Evolutionary conservation across 768 basidiomycete genomes (phyloP).

Genomic region (Myochromella boudieri): DNA sequence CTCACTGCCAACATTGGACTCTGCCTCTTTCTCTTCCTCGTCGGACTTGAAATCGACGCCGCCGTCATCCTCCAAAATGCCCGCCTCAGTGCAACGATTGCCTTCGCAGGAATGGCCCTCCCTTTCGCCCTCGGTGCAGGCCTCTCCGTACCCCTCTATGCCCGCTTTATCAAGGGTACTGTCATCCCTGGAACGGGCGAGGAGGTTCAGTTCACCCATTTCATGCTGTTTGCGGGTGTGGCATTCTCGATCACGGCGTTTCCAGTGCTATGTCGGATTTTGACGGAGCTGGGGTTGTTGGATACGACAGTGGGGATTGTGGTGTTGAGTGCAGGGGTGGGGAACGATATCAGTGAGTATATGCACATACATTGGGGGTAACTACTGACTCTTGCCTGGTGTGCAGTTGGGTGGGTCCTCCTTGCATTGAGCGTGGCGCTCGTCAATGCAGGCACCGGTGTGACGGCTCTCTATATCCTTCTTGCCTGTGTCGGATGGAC

Average conservation of each 20-base stretch:
- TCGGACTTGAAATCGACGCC: conserved; percentile 89
- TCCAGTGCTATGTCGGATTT: conserved; percentile 82
- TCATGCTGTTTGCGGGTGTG: conserved; percentile 93
- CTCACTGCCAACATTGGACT: conserved; percentile 89
- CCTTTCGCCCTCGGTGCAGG: conserved; percentile 87
- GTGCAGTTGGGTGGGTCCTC: conserved; percentile 75
- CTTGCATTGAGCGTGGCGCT: conserved; percentile 91
- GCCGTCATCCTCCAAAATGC: conserved; percentile 78
- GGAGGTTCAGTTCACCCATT: conserved; percentile 75
- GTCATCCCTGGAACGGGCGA: no score
- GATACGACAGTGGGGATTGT: conserved; percentile 92
- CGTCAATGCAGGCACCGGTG: conserved; percentile 82
- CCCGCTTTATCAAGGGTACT: conserved; percentile 73
- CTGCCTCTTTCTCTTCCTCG: conserved; percentile 87
- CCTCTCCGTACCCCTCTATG: conserved; percentile 64
- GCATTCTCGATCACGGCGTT: conserved; percentile 89
- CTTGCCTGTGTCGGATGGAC: conserved; percentile 80
- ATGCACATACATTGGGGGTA: not conserved
- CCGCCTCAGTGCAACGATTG: conserved; percentile 64
- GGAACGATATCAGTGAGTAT: conserved; percentile 67
- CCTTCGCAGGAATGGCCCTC: conserved; percentile 79
- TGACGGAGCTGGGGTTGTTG: conserved; percentile 88
- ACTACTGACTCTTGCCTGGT: not conserved
- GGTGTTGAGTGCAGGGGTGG: conserved; percentile 90
- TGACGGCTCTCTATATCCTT: conserved; percentile 85